phyloP scores from a whole-genome alignment of 257 asterid species.

The Nicotiana tabacum region DNA sequence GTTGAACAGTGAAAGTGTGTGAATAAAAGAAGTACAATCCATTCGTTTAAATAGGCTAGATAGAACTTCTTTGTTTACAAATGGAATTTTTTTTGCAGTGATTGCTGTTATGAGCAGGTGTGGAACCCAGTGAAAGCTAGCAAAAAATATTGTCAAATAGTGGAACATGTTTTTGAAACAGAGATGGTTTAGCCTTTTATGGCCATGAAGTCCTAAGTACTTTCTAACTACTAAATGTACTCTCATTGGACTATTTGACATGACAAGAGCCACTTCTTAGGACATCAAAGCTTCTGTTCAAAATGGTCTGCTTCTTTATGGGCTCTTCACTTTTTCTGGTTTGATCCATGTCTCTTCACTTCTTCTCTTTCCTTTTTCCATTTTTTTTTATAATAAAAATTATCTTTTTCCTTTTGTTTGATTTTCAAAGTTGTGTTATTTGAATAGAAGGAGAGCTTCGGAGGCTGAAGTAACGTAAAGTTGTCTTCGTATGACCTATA shows the following conservation, averaged over 20 bases:
- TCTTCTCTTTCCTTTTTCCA: background rate
- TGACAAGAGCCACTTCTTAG: constrained; percentile 8
- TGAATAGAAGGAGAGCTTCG: background rate
- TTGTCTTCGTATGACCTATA: no score
- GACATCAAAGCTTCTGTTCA: constrained; percentile 4
- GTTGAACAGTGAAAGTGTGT: background rate
- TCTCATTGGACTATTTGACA: background rate
- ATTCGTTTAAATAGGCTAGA: background rate
- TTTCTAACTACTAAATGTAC: background rate
- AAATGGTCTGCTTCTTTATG: background rate
- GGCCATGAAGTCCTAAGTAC: background rate
- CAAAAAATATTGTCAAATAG: background rate
- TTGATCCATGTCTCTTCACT: background rate
- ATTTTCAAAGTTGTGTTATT: background rate
- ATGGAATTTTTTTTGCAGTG: background rate
- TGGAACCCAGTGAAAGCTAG: background rate
- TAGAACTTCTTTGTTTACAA: background rate
- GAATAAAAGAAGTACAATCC: background rate
- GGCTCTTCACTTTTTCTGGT: background rate
- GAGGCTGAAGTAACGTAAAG: no score
- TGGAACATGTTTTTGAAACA: constrained; percentile 3
- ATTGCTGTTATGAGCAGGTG: background rate
- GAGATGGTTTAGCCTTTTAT: constrained; percentile 10
- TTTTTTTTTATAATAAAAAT: background rate
- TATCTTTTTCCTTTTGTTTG: background rate